A percentile compares a stretch with the other conserved stretches of the same genome.
These are phyloP conservation scores for Tricholoma saponaceum DNA, from an alignment of 768 basidiomycete genomes.

Conservation along the genomic window DNA sequence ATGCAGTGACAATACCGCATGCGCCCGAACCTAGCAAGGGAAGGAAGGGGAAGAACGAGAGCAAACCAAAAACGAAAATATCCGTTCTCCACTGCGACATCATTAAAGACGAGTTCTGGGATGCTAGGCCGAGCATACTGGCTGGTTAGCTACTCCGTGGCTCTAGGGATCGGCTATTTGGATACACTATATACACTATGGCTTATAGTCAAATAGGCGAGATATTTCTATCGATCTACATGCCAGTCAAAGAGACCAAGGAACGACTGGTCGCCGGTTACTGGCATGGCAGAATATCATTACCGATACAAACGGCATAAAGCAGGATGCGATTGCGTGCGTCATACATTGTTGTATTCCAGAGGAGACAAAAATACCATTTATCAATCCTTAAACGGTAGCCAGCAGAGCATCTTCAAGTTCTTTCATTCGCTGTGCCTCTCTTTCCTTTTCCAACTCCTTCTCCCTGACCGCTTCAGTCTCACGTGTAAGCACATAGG, in stretches of 20 bases:
- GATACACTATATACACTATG: not conserved
- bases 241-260: too few relatives aligned
- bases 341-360: not conserved
- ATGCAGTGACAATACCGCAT: constrained; percentile 2
- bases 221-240: not conserved
- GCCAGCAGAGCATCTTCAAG: constrained; percentile 65
- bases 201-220: not conserved
- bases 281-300: not conserved
- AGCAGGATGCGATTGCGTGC: too few relatives aligned
- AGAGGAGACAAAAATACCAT: not conserved
- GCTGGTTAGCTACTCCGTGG: constrained; percentile 12
- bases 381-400: constrained; percentile 25
- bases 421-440: constrained; percentile 51
- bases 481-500: constrained; percentile 63
- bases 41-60: constrained; percentile 25
- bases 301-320: too few relatives aligned
- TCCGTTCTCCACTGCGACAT: constrained; percentile 77
- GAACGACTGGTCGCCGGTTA: not conserved
- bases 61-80: constrained; percentile 39
- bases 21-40: not conserved
- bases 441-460: constrained; percentile 42
- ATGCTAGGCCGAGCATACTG: constrained; percentile 50
- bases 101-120: constrained; percentile 82
- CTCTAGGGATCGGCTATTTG: not conserved
- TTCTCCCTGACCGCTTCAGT: constrained; percentile 61